phyloP scores from a whole-genome alignment of 2,329 filamentous ascomycete species.

The Pyricularia sp. region DNA sequence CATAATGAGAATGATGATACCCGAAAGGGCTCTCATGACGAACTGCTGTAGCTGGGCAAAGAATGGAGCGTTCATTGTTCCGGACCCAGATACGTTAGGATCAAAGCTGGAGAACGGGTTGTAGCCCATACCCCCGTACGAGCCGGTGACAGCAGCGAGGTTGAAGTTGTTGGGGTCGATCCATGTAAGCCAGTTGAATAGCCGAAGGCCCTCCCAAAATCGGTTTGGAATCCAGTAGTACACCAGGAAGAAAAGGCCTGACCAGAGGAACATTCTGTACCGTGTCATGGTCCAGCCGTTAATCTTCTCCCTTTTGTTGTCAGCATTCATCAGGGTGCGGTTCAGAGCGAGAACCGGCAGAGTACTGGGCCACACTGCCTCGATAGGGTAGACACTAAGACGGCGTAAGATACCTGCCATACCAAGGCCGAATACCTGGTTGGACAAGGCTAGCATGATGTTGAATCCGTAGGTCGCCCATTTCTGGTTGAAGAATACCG shows the following conservation, averaged over 20 bases:
- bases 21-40: conserved; percentile 21
- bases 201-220: conserved; percentile 22
- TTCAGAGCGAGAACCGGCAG: conserved; percentile 25
- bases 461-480: conserved; percentile 28
- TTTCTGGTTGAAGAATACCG: conserved; percentile 26
- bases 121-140: conserved; percentile 27
- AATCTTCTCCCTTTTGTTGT: conserved; percentile 21
- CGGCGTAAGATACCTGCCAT: conserved; percentile 25
- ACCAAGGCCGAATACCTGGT: conserved; percentile 30
- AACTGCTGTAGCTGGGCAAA: conserved; percentile 23
- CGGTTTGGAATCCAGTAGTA: conserved; percentile 33
- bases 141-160: conserved; percentile 28
- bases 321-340: conserved; percentile 17
- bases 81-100: conserved; percentile 24
- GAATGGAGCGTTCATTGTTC: conserved; percentile 17
- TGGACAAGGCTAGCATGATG: conserved; percentile 27
- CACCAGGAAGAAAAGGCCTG: conserved; percentile 23
- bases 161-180: conserved; percentile 31
- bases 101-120: conserved; percentile 38
- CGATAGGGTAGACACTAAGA: conserved; percentile 25
- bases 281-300: conserved; percentile 32
- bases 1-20: conserved; percentile 25
- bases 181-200: conserved; percentile 38
- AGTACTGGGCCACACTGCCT: conserved; percentile 27
- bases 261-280: conserved; percentile 27